These are phyloP conservation scores for Clitoria ternatea DNA, from an alignment of 306 rosid genomes.

Conservation along the genomic window DNA sequence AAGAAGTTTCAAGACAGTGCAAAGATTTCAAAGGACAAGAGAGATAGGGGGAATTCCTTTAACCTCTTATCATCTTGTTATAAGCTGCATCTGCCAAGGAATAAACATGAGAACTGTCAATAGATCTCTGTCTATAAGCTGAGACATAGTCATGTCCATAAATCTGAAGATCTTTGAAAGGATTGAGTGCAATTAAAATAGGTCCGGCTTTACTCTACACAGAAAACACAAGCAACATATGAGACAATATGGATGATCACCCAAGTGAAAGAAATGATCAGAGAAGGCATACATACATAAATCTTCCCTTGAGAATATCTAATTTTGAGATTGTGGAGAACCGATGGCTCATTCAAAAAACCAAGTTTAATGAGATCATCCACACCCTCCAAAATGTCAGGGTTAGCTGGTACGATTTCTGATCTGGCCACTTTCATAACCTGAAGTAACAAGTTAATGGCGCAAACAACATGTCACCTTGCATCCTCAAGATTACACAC, in stretches of 20 bases:
- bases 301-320: slow-evolving; percentile 72
- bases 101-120: slow-evolving; percentile 65
- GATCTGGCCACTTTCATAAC: slow-evolving; percentile 56
- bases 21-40: not conserved
- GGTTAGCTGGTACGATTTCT: slow-evolving; percentile 87
- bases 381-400: slow-evolving; percentile 64
- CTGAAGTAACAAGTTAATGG: slow-evolving; percentile 41
- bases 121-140: slow-evolving; percentile 49
- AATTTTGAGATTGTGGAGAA: slow-evolving; percentile 62
- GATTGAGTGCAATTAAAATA: slow-evolving; percentile 78
- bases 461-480: slow-evolving; percentile 28
- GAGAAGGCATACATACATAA: slow-evolving; percentile 62
- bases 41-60: slow-evolving; percentile 5
- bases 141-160: slow-evolving; percentile 53
- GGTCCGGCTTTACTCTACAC: slow-evolving; percentile 93
- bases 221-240: slow-evolving; percentile 26
- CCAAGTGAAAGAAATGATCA: slow-evolving; percentile 9
- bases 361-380: slow-evolving; percentile 81
- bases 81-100: slow-evolving; percentile 62
- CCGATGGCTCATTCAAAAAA: slow-evolving; percentile 87
- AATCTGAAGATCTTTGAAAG: slow-evolving; percentile 60
- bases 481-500: slow-evolving; percentile 13
- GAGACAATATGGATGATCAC: slow-evolving; percentile 24
- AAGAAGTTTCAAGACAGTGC: slow-evolving; percentile 19
- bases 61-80: slow-evolving; percentile 73